Evolutionary conservation across 2,329 filamentous ascomycete species (phyloP), one percentile per base, ranked within the genome.

Genomic region (Apiospora hydei): DNA sequence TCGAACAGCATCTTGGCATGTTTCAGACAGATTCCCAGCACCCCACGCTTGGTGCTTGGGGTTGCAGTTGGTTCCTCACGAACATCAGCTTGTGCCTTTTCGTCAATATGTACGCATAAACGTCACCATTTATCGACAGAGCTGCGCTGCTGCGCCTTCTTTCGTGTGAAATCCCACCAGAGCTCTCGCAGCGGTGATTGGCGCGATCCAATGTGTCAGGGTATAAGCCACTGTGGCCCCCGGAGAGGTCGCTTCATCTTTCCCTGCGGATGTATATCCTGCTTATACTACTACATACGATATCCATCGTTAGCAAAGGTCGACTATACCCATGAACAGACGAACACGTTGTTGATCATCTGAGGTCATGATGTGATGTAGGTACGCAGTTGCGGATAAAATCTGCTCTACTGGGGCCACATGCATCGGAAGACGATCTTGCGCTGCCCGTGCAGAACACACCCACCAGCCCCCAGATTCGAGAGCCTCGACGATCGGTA

Each of bases 121-220:
- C 34, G 57, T 64, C 30, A 64, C 57, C 10, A 41, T 64, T 38
- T 61, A 38, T 61, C 26, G 53, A 21, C 53, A 38, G 53, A 61
- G 53, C 53, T 61, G 53, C 53, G 53, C 53, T 30, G 53, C 53
- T 61, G 53, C 53, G 53, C 53, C 53, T 38, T 61, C 53, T 21
- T 21, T n/a, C 18, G 30, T 61, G 53, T 38, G 30, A 7, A 11
- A 24, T 38, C 34, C 57, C 26, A 21, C 18, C 18, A 21, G 13
- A 64, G 18, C 57, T 13, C 21, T n/a, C 18, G 21, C 18, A 21
- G n/a, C 4, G 24, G 30, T 64, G 57, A 41, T 64, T 64, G 57
- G 57, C 57, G 34, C 41, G 30, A n/a, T 18, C 57, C 57, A 24
- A 41, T 24, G 11, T 41, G 11, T 64, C 18, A 64, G 16, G 57